These are phyloP conservation scores for Orbilia blumenaviensis DNA, from an alignment of 2,329 filamentous ascomycete species.

Conservation along the genomic window DNA sequence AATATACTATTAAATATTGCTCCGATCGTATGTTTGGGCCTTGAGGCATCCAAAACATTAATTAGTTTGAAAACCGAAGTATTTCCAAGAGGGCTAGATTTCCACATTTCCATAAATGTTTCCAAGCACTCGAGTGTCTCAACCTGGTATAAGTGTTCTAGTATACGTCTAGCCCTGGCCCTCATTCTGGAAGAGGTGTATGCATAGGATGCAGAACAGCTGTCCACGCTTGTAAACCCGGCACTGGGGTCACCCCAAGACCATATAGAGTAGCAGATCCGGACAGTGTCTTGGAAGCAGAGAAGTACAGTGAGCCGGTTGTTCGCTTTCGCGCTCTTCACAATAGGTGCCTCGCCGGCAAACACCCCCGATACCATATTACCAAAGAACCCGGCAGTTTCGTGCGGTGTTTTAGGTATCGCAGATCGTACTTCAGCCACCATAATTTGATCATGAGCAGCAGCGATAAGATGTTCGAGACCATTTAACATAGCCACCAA, in stretches of 20 bases:
- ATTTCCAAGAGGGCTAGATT: constrained; percentile 63
- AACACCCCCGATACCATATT: constrained; percentile 95
- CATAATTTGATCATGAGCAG: constrained; percentile 82
- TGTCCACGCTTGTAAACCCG: constrained; percentile 63
- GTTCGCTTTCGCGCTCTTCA: constrained; percentile 87
- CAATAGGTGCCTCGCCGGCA: constrained; percentile 73
- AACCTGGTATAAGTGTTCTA: constrained; percentile 91
- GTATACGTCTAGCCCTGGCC: constrained; percentile 83
- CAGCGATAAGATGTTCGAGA: constrained; percentile 86
- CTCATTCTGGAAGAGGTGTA: constrained; percentile 92
- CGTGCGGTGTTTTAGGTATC: constrained; percentile 79
- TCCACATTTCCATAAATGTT: constrained; percentile 87
- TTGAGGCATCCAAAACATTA: constrained; percentile 87
- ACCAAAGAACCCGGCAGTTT: constrained; percentile 82
- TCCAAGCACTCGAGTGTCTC: constrained; percentile 94
- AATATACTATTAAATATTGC: constrained; percentile 97
- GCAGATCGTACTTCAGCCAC: constrained; percentile 76
- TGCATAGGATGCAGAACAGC: constrained; percentile 81
- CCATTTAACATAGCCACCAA: constrained; percentile 89
- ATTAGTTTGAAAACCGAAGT: constrained; percentile 82
- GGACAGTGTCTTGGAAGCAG: constrained; percentile 95
- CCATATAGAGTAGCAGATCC: constrained; percentile 93
- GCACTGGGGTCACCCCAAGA: constrained; percentile 77
- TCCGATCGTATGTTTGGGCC: constrained; percentile 89
- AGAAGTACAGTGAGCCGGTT: constrained; percentile 90